Percentiles rank a stretch among this genome's conserved stretches.
phyloP scores from a whole-genome alignment of 2,329 filamentous ascomycete genomes.

The Daldinia eschscholtzii region DNA sequence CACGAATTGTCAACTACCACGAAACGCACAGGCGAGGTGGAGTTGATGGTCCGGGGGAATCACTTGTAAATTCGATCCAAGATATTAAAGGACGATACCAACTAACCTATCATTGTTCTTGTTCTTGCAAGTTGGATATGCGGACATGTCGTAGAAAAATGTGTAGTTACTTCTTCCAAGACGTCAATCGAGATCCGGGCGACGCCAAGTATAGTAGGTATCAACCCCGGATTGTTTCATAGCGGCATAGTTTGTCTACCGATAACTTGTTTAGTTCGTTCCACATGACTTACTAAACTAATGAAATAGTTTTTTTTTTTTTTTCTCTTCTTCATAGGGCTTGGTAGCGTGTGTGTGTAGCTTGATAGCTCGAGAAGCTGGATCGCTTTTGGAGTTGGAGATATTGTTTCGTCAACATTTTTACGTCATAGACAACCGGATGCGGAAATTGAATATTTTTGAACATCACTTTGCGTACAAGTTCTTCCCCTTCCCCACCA shows the following conservation, averaged over 20 bases:
- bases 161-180: constrained; percentile 3
- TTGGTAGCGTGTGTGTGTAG: constrained; percentile 8
- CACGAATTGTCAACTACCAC: constrained; percentile 20
- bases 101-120: constrained; percentile 9
- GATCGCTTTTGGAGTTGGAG: constrained; percentile 10
- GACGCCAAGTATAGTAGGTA: constrained; percentile 20
- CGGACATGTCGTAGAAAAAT: neutral
- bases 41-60: constrained; percentile 26
- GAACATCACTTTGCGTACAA: constrained; percentile 3
- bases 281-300: constrained; percentile 21
- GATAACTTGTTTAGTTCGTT: constrained; percentile 34
- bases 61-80: constrained; percentile 12
- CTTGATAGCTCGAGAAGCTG: constrained; percentile 13
- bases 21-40: constrained; percentile 25
- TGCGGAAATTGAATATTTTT: constrained; percentile 35
- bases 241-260: constrained; percentile 12
- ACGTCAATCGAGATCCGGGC: constrained; percentile 34
- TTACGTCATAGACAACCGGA: constrained; percentile 42
- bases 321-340: constrained; percentile 5
- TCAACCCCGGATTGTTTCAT: constrained; percentile 31
- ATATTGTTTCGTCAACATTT: constrained; percentile 2
- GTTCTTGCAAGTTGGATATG: constrained; percentile 8
- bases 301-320: constrained; percentile 7
- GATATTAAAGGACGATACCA: constrained; percentile 17
- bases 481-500: constrained; percentile 9